Evolutionary conservation across 331 rosid genomes (phyloP), one percentile per base, ranked within the genome.

Genomic region (Acacia pycnantha): DNA sequence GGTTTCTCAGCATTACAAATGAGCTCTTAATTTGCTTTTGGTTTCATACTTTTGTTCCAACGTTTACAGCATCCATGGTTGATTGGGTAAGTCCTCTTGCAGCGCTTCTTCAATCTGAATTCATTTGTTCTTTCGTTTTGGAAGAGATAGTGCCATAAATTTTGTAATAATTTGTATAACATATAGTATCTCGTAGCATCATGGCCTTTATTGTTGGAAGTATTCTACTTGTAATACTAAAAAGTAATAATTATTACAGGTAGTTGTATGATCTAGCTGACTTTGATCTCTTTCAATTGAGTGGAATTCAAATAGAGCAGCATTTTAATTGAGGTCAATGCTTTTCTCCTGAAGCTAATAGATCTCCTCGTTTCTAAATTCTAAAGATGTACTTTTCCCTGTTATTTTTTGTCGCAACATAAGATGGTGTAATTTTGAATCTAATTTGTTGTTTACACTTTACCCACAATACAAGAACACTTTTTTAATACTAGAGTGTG

Each of bases 1-100:
- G 82, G 91, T 90, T 78, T 90, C 96, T 61, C 88, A 89, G 86
- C 96, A 84, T 62, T 87, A 89, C 90, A 85, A 86, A 74, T 95
- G 85, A 88, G 77, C 69, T 72, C 48, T 56, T 31, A 33, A 12
- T 67, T 19, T 54, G 84, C 83, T 72, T 78, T 66, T 47, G 73
- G 59, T 51, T 61, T 41, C 51, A 73, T 54, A 31, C 78, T 73
- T 66, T 67, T 47, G 64, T 47, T 70, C 47, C 2, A 41, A 27
- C 29, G 77, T 64, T 56, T 53, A 51, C 74, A 11, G 15, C 73
- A 33, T 33, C 66, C 65, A 33, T 76, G 13, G 40, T 40, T 40
- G 51, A 44, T 61, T 27, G 82, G 83, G 44, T 31, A 53, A 46
- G 75, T 80, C 58, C 54, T 70, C 62, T 47, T 16, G 44, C 47